Conservation (phyloP, 306 rosid genomes). For the Vigna mungo region DNA sequence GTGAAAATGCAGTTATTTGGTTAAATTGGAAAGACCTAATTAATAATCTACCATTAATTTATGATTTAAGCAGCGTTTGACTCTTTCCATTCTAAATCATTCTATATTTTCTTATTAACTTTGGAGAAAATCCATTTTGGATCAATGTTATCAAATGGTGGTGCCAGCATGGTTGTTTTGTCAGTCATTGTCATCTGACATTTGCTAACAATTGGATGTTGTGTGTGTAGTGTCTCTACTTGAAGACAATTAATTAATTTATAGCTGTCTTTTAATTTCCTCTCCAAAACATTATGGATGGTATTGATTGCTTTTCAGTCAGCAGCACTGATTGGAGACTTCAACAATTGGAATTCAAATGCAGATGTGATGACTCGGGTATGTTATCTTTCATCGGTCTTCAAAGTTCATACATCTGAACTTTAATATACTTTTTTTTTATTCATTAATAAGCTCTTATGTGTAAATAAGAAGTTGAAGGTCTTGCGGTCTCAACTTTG, state of each 20-base stretch:
- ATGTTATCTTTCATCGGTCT: conserved; percentile 47
- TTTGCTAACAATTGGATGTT: conserved; percentile 20
- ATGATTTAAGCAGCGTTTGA: conserved; percentile 25
- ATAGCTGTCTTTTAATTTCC: conserved; percentile 29
- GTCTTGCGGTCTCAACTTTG: conserved; percentile 20
- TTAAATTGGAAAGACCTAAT: conserved; percentile 32
- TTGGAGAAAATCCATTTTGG: conserved; percentile 42
- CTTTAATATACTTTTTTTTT: conserved; percentile 9
- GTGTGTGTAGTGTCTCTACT: conserved; percentile 20
- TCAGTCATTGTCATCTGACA: too few relatives aligned
- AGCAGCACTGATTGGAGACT: conserved; percentile 92
- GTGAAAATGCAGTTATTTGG: conserved; percentile 19
- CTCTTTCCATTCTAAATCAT: conserved; percentile 25
- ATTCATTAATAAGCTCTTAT: neutral
- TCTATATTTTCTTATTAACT: conserved; percentile 23
- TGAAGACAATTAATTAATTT: conserved; percentile 12
- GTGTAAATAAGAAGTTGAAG: neutral
- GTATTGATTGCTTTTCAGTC: conserved; percentile 67
- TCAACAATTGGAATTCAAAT: conserved; percentile 94
- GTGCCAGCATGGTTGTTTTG: too few relatives aligned
- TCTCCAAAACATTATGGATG: conserved; percentile 31
- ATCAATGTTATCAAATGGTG: neutral
- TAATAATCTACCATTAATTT: conserved; percentile 13
- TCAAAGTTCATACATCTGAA: conserved; percentile 36
- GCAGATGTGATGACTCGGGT: conserved; percentile 86